Evolutionary conservation across 345 rosid genomes (phyloP).

Genomic region (Orychophragmus violaceus): DNA sequence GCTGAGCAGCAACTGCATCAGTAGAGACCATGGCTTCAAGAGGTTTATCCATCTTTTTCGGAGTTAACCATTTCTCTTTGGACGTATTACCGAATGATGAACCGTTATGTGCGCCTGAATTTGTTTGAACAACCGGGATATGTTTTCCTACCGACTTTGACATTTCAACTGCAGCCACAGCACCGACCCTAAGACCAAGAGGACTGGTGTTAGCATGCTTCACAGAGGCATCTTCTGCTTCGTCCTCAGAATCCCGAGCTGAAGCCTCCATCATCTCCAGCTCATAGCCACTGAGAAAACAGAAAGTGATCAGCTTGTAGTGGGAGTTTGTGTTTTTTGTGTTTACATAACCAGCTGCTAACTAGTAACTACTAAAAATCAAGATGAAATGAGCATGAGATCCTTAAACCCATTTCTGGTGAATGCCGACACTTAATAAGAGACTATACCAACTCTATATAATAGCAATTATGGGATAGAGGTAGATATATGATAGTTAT

Average conservation of each 20-base stretch:
- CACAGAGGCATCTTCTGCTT: conserved; percentile 35
- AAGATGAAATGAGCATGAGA: neutral
- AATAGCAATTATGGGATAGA: neutral
- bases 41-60: conserved; percentile 26
- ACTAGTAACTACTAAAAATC: neutral
- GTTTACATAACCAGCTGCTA: neutral
- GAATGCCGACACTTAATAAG: neutral
- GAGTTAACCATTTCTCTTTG: conserved; percentile 28
- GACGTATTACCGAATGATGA: conserved; percentile 24
- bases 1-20: conserved; percentile 15
- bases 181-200: conserved; percentile 33
- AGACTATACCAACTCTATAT: neutral
- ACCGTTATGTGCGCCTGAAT: conserved; percentile 23
- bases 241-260: conserved; percentile 93
- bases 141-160: conserved; percentile 29
- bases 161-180: conserved; percentile 23
- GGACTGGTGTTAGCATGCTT: conserved; percentile 51
- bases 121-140: conserved; percentile 10
- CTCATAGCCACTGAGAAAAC: conserved; percentile 58
- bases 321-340: neutral
- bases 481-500: neutral
- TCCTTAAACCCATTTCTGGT: neutral
- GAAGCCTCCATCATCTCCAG: conserved; percentile 79
- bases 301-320: conserved; percentile 4
- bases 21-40: conserved; percentile 28